phyloP scores from a whole-genome alignment of 495 filamentous ascomycete genomes.

The Acidomyces sp. region DNA sequence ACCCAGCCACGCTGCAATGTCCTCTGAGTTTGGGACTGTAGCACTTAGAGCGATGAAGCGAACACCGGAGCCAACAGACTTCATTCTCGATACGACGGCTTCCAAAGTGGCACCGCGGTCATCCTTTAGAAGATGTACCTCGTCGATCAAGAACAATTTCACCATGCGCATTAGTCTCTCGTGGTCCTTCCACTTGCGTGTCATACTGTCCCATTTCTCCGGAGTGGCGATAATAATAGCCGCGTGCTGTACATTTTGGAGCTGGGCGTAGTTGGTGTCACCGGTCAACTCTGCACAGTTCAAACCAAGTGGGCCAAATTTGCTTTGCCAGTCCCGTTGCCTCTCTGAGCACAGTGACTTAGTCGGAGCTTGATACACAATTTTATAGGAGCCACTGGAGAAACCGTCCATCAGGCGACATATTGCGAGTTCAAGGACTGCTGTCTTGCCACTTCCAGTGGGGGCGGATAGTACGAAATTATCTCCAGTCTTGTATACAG shows the following conservation, averaged over 20 bases:
- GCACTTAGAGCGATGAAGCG: constrained; percentile 88
- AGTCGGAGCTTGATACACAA: constrained; percentile 89
- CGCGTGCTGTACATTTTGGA: constrained; percentile 62
- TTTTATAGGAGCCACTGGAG: constrained; percentile 64
- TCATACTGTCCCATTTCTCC: constrained; percentile 98
- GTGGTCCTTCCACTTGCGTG: constrained; percentile 90
- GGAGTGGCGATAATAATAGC: constrained; percentile 93
- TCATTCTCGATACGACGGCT: constrained; percentile 95
- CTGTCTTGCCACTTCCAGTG: constrained; percentile 91
- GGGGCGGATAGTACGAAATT: constrained; percentile 85
- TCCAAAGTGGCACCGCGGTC: constrained; percentile 79
- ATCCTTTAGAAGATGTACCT: constrained; percentile 92
- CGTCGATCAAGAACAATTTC: constrained; percentile 86
- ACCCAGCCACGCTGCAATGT: constrained; percentile 88
- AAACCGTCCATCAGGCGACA: constrained; percentile 56
- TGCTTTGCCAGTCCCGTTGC: constrained; percentile 69
- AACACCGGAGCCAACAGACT: constrained; percentile 72
- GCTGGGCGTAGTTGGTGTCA: constrained; percentile 66
- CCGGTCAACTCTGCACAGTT: constrained; percentile 81
- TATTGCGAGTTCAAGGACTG: constrained; percentile 80
- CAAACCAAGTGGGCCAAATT: constrained; percentile 63
- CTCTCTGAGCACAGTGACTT: constrained; percentile 85
- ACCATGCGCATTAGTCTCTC: constrained; percentile 69
- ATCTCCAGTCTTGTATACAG: constrained; percentile 58
- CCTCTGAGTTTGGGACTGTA: constrained; percentile 82